Conservation (phyloP, 2,329 filamentous ascomycete genomes). For the Hypoxylon sp. region DNA sequence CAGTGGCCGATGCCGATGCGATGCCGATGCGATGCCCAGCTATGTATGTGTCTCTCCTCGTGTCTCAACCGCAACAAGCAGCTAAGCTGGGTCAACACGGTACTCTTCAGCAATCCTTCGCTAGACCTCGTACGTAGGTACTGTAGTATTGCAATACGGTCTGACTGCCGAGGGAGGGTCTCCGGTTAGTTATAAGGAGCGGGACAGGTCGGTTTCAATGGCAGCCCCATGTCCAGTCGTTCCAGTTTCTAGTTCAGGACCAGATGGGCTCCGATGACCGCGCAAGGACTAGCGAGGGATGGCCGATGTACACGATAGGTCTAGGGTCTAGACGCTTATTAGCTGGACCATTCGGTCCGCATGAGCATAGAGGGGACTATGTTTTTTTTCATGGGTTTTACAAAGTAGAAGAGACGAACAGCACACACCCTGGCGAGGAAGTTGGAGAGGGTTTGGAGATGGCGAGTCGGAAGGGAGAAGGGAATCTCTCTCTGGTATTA, state of each 20-base stretch:
- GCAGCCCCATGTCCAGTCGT: not conserved
- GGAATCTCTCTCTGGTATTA: not conserved
- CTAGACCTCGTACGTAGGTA: not conserved
- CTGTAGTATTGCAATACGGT: not conserved
- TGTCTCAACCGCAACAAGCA: not conserved
- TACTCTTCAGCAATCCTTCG: not conserved
- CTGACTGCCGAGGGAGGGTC: not conserved
- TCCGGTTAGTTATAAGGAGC: not conserved
- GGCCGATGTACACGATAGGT: slow-evolving; percentile 1
- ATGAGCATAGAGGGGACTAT: slow-evolving; percentile 16
- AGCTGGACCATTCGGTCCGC: slow-evolving; percentile 27
- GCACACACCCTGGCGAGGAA: not conserved
- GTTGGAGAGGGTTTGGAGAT: not conserved
- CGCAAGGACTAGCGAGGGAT: slow-evolving; percentile 28
- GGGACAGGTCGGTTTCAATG: not conserved
- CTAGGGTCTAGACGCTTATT: slow-evolving; percentile 17
- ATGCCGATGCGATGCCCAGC: no score
- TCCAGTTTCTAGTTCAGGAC: not conserved
- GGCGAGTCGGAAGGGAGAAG: not conserved
- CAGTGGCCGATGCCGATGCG: no score
- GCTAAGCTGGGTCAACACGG: no score
- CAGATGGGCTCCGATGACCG: slow-evolving; percentile 9
- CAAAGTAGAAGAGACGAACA: slow-evolving; percentile 1
- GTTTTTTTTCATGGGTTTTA: slow-evolving; percentile 15
- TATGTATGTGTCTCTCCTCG: not conserved